phyloP scores from a whole-genome alignment of 768 basidiomycete genomes.

The Porphyrellus cyaneotinctus region DNA sequence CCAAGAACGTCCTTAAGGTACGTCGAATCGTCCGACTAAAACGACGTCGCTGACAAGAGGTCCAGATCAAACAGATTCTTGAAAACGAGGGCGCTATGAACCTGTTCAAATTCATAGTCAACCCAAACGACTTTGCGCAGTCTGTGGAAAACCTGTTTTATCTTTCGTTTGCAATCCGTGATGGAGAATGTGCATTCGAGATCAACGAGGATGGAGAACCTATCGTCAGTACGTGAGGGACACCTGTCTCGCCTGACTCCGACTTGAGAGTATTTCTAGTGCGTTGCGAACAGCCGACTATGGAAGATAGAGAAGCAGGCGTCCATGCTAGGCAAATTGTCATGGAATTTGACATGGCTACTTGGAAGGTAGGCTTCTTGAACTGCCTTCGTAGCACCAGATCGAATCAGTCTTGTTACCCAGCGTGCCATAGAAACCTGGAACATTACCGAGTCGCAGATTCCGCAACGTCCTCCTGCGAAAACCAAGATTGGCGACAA shows the following conservation, averaged over 20 bases:
- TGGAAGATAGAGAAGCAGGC: constrained; percentile 59
- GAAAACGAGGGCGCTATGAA: constrained; percentile 53
- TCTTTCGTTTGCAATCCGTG: constrained; percentile 86
- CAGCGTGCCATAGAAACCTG: constrained; percentile 88
- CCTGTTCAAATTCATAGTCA: constrained; percentile 82
- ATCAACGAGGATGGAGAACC: constrained; percentile 66
- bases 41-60: background rate
- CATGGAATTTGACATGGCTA: constrained; percentile 85
- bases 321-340: constrained; percentile 81
- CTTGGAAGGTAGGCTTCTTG: constrained; percentile 66
- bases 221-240: constrained; percentile 56
- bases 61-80: constrained; percentile 62
- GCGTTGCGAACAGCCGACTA: constrained; percentile 58
- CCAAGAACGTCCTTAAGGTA: constrained; percentile 77
- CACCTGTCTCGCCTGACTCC: background rate
- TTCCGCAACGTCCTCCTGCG: constrained; percentile 69
- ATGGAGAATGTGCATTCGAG: constrained; percentile 76
- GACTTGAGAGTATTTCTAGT: constrained; percentile 35
- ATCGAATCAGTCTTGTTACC: background rate
- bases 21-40: constrained; percentile 22
- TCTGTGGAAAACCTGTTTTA: constrained; percentile 97
- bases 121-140: constrained; percentile 88
- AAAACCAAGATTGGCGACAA: constrained; percentile 54
- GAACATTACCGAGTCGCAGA: constrained; percentile 67
- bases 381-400: background rate